Evolutionary conservation across 768 basidiomycete genomes (phyloP).

Genomic region (Pleurotus eryngii): DNA sequence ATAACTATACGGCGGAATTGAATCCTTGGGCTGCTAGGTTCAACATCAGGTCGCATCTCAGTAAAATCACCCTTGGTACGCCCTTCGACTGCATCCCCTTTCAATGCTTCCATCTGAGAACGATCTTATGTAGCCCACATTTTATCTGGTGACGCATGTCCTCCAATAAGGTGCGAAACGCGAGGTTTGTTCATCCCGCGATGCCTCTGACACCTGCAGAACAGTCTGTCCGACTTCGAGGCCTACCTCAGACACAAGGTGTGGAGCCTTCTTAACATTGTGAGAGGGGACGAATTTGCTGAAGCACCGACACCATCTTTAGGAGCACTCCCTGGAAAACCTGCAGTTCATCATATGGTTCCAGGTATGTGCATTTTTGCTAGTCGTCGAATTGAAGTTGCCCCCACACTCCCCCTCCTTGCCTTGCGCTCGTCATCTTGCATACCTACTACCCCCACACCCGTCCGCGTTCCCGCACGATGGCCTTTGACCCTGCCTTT

Average conservation of each 20-base stretch:
- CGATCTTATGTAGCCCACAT: constrained; percentile 21
- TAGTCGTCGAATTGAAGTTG: background rate
- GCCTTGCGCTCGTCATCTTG: background rate
- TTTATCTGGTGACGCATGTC: constrained; percentile 35
- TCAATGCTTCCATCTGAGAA: background rate
- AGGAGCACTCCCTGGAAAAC: constrained; percentile 30
- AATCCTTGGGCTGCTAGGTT: constrained; percentile 20
- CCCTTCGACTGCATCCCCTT: background rate
- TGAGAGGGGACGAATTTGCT: no score
- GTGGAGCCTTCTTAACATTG: background rate
- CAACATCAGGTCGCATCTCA: constrained; percentile 21
- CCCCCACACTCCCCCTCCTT: background rate
- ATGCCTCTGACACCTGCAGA: constrained; percentile 3
- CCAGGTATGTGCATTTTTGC: constrained; percentile 16
- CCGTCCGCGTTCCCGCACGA: constrained; percentile 5
- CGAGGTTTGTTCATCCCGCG: background rate
- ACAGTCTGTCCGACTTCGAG: constrained; percentile 28
- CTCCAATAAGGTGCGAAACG: constrained; percentile 29
- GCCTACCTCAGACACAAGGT: constrained; percentile 23
- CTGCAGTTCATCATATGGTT: constrained; percentile 36
- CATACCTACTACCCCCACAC: background rate
- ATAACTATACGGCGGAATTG: constrained; percentile 14
- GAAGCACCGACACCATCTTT: background rate
- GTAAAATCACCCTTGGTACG: constrained; percentile 18
- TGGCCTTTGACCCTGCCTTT: background rate